Evolutionary conservation across 352 stramenopile genomes (phyloP).

Genomic region (Phytophthora ohioensis): DNA sequence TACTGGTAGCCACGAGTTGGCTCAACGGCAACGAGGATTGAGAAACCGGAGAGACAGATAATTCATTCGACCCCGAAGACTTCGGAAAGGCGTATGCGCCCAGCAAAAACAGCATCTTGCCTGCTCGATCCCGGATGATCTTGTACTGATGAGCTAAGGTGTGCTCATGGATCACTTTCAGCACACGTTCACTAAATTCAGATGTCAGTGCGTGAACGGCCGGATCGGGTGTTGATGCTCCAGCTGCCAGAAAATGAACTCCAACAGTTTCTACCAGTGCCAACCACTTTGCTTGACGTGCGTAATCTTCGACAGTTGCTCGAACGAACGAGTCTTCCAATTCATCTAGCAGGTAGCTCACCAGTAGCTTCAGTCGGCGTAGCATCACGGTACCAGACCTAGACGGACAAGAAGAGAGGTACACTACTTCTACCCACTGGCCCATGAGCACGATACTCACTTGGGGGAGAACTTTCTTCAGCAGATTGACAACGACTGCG

Average conservation of each 20-base stretch:
- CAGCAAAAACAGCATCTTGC: conserved; percentile 69
- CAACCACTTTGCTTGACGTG: conserved; percentile 81
- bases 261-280: conserved; percentile 60
- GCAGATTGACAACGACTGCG: conserved; percentile 37
- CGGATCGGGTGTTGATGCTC: conserved; percentile 11
- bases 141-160: conserved; percentile 79
- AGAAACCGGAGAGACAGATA: background rate
- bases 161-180: conserved; percentile 56
- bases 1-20: conserved; percentile 23
- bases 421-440: conserved; percentile 68
- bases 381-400: conserved; percentile 30
- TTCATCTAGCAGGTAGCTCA: conserved; percentile 52
- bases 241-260: conserved; percentile 53
- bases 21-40: conserved; percentile 25
- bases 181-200: conserved; percentile 39
- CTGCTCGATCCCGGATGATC: conserved; percentile 76
- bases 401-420: conserved; percentile 52
- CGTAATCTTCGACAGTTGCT: conserved; percentile 71
- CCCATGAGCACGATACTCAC: conserved; percentile 67
- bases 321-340: conserved; percentile 67
- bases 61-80: background rate
- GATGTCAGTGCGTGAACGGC: conserved; percentile 23
- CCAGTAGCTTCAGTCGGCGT: conserved; percentile 27
- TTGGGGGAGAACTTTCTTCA: conserved; percentile 58
- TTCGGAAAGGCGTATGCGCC: conserved; percentile 16